A percentile compares a stretch with the other conserved stretches of the same genome.
phyloP scores from a whole-genome alignment of 2,329 filamentous ascomycete genomes.

The Diaporthe humulicola region DNA sequence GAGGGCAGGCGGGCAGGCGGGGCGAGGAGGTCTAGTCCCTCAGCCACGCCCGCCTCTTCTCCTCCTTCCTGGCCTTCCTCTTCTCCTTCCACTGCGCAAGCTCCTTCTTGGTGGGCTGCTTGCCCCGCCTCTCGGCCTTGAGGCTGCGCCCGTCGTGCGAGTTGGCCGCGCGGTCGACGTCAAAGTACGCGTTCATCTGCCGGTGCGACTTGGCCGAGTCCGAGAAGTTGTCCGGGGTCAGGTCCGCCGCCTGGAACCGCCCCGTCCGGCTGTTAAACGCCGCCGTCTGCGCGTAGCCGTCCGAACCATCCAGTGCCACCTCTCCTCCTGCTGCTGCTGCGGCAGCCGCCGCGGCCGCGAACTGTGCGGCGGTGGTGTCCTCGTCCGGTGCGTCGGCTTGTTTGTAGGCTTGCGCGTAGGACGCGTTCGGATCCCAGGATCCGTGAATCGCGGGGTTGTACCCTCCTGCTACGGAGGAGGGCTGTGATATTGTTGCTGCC shows the following conservation, averaged over 20 bases:
- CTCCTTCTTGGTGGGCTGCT: constrained; percentile 87
- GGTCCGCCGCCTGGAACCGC: constrained; percentile 77
- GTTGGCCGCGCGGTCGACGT: constrained; percentile 94
- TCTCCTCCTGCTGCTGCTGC: constrained; percentile 46
- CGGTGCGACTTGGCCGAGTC: constrained; percentile 89
- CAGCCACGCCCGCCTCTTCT: constrained; percentile 93
- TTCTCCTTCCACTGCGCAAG: constrained; percentile 94
- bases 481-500: constrained; percentile 45
- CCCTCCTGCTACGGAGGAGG: constrained; percentile 70
- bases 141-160: constrained; percentile 90
- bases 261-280: constrained; percentile 95
- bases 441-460: constrained; percentile 98
- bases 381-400: constrained; percentile 51
- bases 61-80: constrained; percentile 88
- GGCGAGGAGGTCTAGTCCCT: constrained; percentile 71
- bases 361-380: constrained; percentile 47
- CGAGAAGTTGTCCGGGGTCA: constrained; percentile 81
- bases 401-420: constrained; percentile 80
- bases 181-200: constrained; percentile 95
- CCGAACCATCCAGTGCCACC: constrained; percentile 54
- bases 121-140: constrained; percentile 88
- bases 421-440: constrained; percentile 95
- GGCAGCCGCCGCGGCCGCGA: constrained; percentile 43
- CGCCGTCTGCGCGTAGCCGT: constrained; percentile 74
- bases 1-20: too few species aligned